These are phyloP conservation scores for Coffea canephora DNA, from an alignment of 257 asterid genomes.

Conservation along the genomic window DNA sequence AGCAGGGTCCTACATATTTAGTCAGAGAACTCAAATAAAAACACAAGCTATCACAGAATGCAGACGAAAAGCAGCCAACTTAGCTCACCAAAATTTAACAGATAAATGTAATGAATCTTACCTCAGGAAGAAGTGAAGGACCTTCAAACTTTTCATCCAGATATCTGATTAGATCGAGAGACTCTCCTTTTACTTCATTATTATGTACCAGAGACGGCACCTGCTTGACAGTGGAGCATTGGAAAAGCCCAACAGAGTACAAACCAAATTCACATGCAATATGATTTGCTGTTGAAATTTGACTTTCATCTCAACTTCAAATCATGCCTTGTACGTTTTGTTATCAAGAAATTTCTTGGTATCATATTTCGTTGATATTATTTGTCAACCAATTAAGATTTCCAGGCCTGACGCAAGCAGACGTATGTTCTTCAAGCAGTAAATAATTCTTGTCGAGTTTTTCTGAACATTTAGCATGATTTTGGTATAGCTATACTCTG, in stretches of 20 bases:
- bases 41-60: slow-evolving; percentile 11
- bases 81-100: neutral
- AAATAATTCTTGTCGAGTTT: neutral
- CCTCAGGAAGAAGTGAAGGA: slow-evolving; percentile 74
- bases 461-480: neutral
- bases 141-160: slow-evolving; percentile 77
- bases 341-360: neutral
- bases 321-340: neutral
- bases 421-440: neutral
- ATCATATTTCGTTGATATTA: neutral
- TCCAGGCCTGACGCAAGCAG: neutral
- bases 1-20: slow-evolving; percentile 47
- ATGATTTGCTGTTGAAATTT: neutral
- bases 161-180: slow-evolving; percentile 74
- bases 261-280: neutral
- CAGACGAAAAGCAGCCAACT: neutral
- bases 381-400: neutral
- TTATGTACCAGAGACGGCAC: slow-evolving; percentile 83
- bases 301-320: neutral
- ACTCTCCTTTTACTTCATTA: slow-evolving; percentile 78
- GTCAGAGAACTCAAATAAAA: neutral
- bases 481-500: neutral
- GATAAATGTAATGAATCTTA: slow-evolving; percentile 32
- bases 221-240: slow-evolving; percentile 27
- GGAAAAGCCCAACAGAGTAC: neutral